Evolutionary conservation across 2,329 filamentous ascomycete species (phyloP), one percentile per base, ranked within the genome.

Genomic region (Dactylella cylindrospora): DNA sequence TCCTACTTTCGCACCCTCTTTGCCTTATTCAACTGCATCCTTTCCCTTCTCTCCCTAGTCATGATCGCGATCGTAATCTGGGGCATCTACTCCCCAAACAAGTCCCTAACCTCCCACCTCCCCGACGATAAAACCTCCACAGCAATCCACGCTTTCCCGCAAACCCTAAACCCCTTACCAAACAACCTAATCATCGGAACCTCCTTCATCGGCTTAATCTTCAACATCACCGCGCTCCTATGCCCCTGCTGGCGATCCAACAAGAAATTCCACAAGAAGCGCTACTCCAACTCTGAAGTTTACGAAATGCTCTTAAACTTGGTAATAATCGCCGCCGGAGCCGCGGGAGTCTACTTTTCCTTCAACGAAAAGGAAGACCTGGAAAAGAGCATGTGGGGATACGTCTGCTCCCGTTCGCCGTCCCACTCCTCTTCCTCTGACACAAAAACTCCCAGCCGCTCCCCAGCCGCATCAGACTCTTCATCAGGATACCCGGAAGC

Each of bases 201-300:
- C 12, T 28, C 33, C 5, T 6, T 45, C 1, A 32, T 44, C 32
- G 9, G 36, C 22, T 17, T 39, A 8, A 2, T 62, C 4, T 39
- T 29, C 38, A 35, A 25, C 31, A 25, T 45, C 2, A 23, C 32
- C 17, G 15, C 26, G 8, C 10, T 38, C 3, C 31, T 39, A 5
- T 25, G 36, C 6, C 57, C 57, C 2, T 43, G 43, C 20, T 62
- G 49, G 41, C 57, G 57, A 2, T 62, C 57, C 0, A 36, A 7
- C 10, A 43, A 32, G n/a, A 44, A 44, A 28, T 62, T 62, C 13
- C 43, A 62, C 49, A 62, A 45, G 13, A 44, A 49, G 17, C 43
- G 57, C 7, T 54, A 47, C 36, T 28, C 47, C 2, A 54, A 43
- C 19, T 28, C 19, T 26, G 57, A 62, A 25, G 32, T 62, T 5